Evolutionary conservation across 2,329 filamentous ascomycete genomes (phyloP).

Genomic region (Ophiostoma sp.): DNA sequence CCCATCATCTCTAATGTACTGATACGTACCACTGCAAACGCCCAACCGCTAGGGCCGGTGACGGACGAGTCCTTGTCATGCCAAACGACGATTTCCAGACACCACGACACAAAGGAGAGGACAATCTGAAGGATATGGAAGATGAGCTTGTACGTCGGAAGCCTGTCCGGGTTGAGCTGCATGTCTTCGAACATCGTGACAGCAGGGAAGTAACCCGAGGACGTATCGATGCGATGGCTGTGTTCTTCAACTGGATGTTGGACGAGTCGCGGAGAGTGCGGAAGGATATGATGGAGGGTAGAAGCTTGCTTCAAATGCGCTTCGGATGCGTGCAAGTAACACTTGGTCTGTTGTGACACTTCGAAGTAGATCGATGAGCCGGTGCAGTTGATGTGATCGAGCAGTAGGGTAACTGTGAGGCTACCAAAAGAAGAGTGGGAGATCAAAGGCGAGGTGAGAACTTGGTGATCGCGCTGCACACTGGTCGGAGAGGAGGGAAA

Average conservation of each 20-base stretch:
- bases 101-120: conserved; percentile 51
- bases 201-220: neutral
- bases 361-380: neutral
- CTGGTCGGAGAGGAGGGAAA: neutral
- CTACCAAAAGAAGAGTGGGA: neutral
- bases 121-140: conserved; percentile 53
- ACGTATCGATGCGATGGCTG: neutral
- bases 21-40: conserved; percentile 55
- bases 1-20: neutral
- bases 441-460: neutral
- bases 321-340: neutral
- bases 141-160: conserved; percentile 52
- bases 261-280: neutral
- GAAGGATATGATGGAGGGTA: neutral
- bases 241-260: neutral
- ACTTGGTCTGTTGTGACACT: neutral
- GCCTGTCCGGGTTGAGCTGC: conserved; percentile 49
- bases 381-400: neutral
- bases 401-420: neutral
- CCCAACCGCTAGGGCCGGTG: conserved; percentile 56
- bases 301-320: neutral
- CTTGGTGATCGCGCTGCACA: neutral
- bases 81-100: conserved; percentile 56
- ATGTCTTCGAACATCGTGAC: conserved; percentile 41
- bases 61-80: conserved; percentile 44